Percentiles rank a stretch among this genome's conserved stretches.
phyloP scores from a whole-genome alignment of 495 filamentous ascomycete species.

The Cryomyces antarcticus region DNA sequence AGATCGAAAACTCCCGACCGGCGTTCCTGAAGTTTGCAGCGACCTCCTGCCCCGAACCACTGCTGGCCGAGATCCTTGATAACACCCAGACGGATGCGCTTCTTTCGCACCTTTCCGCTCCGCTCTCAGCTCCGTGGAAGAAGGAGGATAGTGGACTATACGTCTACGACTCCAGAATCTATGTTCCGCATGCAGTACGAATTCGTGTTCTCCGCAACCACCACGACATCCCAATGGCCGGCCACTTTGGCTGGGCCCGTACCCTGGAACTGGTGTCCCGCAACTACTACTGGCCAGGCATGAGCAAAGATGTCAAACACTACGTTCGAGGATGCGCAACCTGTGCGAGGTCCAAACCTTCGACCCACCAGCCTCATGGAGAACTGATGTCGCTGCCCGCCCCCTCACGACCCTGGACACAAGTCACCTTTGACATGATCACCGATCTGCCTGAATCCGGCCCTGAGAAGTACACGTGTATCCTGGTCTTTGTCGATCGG shows the following conservation, averaged over 20 bases:
- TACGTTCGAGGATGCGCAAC: constrained; percentile 5
- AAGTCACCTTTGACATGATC: constrained; percentile 11
- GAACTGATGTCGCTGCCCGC: constrained; percentile 9
- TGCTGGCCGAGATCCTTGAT: too few relatives aligned
- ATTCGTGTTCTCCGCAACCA: not conserved
- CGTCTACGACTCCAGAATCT: too few relatives aligned
- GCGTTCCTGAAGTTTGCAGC: too few relatives aligned
- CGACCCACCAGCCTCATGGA: constrained; percentile 2
- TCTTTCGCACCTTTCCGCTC: too few relatives aligned
- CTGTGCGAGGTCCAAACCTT: constrained; percentile 4
- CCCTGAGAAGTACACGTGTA: too few relatives aligned
- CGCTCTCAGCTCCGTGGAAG: too few relatives aligned
- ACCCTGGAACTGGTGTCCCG: not conserved
- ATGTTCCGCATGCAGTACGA: not conserved
- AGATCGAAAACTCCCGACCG: too few relatives aligned
- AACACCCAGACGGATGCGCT: too few relatives aligned
- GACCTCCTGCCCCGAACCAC: too few relatives aligned
- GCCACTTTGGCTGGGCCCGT: constrained; percentile 2
- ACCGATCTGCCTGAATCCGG: not conserved
- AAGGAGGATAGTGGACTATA: too few relatives aligned
- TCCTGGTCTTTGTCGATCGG: too few relatives aligned
- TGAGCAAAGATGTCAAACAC: constrained; percentile 2
- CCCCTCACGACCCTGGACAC: constrained; percentile 4
- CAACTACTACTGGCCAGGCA: constrained; percentile 2
- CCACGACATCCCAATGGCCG: not conserved